A percentile compares a stretch with the other conserved stretches of the same genome.
These are phyloP conservation scores for Zoysia pacifica DNA, from an alignment of 176 grass and related monocot genomes.

Conservation along the genomic window DNA sequence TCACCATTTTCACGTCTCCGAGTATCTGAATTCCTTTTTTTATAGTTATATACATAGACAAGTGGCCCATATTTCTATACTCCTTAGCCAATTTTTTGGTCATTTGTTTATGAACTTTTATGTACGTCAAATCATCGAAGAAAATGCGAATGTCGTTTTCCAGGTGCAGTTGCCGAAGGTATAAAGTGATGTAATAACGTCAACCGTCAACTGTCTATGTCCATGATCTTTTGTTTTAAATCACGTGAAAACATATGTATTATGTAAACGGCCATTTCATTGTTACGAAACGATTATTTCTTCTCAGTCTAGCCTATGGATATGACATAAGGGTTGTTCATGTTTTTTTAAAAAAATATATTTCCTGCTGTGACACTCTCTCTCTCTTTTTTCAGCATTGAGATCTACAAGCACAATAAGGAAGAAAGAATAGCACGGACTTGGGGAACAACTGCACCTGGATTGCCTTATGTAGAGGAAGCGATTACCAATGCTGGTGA, in stretches of 20 bases:
- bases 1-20: not conserved
- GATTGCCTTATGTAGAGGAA: slow-evolving; percentile 86
- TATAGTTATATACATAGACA: not conserved
- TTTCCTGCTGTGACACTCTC: slow-evolving; percentile 12
- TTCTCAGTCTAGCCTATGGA: not conserved
- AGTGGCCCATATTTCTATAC: not conserved
- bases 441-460: slow-evolving; percentile 87
- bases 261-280: not conserved
- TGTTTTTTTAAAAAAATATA: not conserved
- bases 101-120: slow-evolving; percentile 5
- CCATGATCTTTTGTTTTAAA: not conserved
- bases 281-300: not conserved
- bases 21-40: slow-evolving; percentile 9
- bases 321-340: slow-evolving; percentile 7
- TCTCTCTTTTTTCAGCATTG: slow-evolving; percentile 65
- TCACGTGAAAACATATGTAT: not conserved
- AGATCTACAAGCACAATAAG: slow-evolving; percentile 98
- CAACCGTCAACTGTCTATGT: not conserved
- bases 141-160: not conserved
- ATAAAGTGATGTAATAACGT: slow-evolving; percentile 19
- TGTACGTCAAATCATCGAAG: not conserved
- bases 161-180: not conserved
- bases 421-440: slow-evolving; percentile 98
- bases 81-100: not conserved
- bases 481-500: slow-evolving; percentile 86